Base-by-base conservation (phyloP, 2,329 filamentous ascomycete genomes). In the Thielaviopsis euricoi region DNA sequence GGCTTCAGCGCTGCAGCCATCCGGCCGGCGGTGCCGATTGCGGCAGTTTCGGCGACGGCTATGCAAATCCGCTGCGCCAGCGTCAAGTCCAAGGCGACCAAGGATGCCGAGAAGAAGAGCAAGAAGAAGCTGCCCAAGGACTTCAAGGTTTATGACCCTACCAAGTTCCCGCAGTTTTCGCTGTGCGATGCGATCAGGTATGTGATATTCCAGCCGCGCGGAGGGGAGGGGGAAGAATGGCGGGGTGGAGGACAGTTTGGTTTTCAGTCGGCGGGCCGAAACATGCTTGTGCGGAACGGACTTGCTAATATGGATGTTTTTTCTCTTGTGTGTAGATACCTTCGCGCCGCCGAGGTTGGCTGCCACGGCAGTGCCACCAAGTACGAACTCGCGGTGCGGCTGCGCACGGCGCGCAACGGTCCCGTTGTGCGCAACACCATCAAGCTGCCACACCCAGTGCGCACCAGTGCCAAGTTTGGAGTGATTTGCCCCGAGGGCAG, bases 181-280 rank as follows among this genome's bases (percentile, higher is more conserved):
- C 76, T 98, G 33, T 86, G 88, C 64, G 93, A 98, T 74, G 94
- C 93, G 17, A 93, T 98, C 82, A 82, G 90, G 88, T 89, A 72
- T 59, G n/a, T n/a, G 76, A 33, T 49, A 7, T 26, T 9, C 9
- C 7, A 33, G 9, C 29, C 29, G 12, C 9, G 29, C 4, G 29
- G 7, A 6, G 3, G 29, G 29, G n/a, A n/a, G n/a, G n/a, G n/a
- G n/a, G n/a, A n/a, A n/a, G n/a, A n/a, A n/a, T n/a, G n/a, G n/a
- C n/a, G n/a, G n/a, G n/a, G n/a, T n/a, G n/a, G n/a, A n/a, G n/a
- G n/a, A n/a, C n/a, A n/a, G n/a, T n/a, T n/a, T n/a, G n/a, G n/a
- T n/a, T n/a, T n/a, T n/a, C n/a, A n/a, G n/a, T n/a, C n/a, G n/a
- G n/a, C n/a, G n/a, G n/a, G n/a, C n/a, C n/a, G n/a, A n/a, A n/a